Conservation (phyloP, 176 grass and related monocot genomes). For the Aegilops tauschii region DNA sequence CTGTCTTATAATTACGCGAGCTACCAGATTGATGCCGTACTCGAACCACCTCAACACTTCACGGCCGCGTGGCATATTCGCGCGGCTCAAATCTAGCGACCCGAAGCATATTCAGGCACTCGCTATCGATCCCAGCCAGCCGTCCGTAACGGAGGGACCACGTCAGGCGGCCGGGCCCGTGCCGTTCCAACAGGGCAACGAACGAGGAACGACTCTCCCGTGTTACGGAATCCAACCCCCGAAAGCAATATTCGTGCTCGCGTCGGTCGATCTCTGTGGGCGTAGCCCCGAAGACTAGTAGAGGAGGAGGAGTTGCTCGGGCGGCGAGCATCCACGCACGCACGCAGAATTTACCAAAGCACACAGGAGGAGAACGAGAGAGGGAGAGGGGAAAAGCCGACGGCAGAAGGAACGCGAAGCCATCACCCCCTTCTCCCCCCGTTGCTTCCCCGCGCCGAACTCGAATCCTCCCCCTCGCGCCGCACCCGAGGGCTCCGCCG, state of each 20-base stretch:
- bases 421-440: not conserved
- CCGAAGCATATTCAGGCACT: not conserved
- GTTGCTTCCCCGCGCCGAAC: constrained; percentile 22
- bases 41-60: not conserved
- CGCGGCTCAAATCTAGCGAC: not conserved
- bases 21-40: not conserved
- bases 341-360: not conserved
- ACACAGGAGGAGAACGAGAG: not conserved
- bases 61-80: not conserved
- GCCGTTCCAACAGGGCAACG: not conserved
- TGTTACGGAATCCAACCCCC: not conserved
- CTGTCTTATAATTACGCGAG: not conserved
- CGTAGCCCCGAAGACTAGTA: not conserved
- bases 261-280: not conserved
- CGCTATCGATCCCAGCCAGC: not conserved
- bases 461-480: not conserved
- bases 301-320: not conserved
- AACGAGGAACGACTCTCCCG: not conserved
- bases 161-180: not conserved
- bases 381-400: not conserved
- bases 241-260: not conserved
- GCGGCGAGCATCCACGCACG: not conserved
- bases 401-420: not conserved
- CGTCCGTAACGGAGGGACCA: not conserved
- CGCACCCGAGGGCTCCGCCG: not conserved